These are phyloP conservation scores for Rhodotorula paludigena DNA, from an alignment of 768 basidiomycete genomes.

Conservation along the genomic window DNA sequence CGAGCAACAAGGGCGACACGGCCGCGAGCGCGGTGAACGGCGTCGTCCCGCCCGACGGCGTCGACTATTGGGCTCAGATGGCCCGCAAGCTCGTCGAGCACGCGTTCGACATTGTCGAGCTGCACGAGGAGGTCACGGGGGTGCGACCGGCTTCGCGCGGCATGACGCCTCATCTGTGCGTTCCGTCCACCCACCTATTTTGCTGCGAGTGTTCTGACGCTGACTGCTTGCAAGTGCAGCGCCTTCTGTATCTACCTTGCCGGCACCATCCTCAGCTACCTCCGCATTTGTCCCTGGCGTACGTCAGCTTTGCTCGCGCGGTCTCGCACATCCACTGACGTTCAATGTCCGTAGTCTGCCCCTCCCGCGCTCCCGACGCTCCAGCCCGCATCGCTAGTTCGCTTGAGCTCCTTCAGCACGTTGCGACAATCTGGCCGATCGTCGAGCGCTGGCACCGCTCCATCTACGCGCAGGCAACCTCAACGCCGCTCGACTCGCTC, in stretches of 20 bases:
- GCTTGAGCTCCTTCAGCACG: not conserved
- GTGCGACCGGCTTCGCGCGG: not conserved
- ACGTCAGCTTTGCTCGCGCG: not conserved
- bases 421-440: not conserved
- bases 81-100: not conserved
- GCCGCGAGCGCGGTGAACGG: not conserved
- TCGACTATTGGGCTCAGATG: not conserved
- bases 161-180: slow-evolving; percentile 1
- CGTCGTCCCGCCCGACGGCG: not conserved
- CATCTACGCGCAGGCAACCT: not conserved
- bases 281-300: not conserved
- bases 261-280: not conserved
- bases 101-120: not conserved
- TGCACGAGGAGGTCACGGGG: not conserved
- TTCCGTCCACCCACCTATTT: too few species aligned
- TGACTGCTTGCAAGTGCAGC: not conserved
- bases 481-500: not conserved
- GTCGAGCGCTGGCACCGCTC: not conserved
- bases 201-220: not conserved
- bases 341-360: not conserved
- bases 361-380: not conserved
- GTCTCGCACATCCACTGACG: not conserved
- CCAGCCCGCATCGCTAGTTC: not conserved
- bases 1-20: not conserved
- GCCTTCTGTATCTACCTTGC: slow-evolving; percentile 8